A percentile compares a stretch with the other conserved stretches of the same genome.
Evolutionary conservation across 441 rosid genomes (phyloP).

Genomic region (Dalechampia spathulata): DNA sequence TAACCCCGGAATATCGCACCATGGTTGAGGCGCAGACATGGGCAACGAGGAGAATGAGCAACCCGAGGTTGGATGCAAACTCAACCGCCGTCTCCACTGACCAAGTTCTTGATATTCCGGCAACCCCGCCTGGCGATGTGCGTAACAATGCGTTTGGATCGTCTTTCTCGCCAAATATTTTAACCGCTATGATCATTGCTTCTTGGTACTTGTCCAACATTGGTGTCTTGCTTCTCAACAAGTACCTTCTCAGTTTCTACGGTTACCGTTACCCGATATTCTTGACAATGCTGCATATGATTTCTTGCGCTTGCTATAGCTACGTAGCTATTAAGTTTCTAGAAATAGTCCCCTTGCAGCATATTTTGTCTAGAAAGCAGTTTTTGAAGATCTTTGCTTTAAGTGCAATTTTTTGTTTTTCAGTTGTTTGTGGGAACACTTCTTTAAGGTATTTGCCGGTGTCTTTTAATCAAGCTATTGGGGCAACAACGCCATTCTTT

Average conservation of each 20-base stretch:
- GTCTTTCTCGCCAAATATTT: slow-evolving; percentile 38
- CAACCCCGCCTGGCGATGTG: slow-evolving; percentile 72
- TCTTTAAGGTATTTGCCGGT: slow-evolving; percentile 87
- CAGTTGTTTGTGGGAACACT: slow-evolving; percentile 94
- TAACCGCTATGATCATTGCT: slow-evolving; percentile 70
- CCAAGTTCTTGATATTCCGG: slow-evolving; percentile 70
- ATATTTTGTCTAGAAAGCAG: slow-evolving; percentile 68
- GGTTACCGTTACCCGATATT: slow-evolving; percentile 90
- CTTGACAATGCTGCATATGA: slow-evolving; percentile 85
- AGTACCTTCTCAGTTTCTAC: slow-evolving; percentile 80
- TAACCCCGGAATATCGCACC: slow-evolving; percentile 16
- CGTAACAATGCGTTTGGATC: slow-evolving; percentile 42
- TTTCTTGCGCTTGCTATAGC: slow-evolving; percentile 82
- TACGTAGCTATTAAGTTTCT: slow-evolving; percentile 60
- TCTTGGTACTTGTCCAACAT: slow-evolving; percentile 93
- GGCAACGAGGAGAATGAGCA: slow-evolving; percentile 96
- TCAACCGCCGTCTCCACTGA: slow-evolving; percentile 29
- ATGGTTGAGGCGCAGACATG: slow-evolving; percentile 98
- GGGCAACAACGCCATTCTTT: slow-evolving; percentile 94
- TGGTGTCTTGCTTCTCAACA: slow-evolving; percentile 85
- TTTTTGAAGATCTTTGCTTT: slow-evolving; percentile 80
- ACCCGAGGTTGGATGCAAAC: slow-evolving; percentile 58
- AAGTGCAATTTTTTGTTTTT: slow-evolving; percentile 75
- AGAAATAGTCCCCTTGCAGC: slow-evolving; percentile 76
- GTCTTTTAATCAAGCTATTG: slow-evolving; percentile 88